Base-by-base conservation (phyloP, 441 rosid genomes). In the Flueggea neowawraea region DNA sequence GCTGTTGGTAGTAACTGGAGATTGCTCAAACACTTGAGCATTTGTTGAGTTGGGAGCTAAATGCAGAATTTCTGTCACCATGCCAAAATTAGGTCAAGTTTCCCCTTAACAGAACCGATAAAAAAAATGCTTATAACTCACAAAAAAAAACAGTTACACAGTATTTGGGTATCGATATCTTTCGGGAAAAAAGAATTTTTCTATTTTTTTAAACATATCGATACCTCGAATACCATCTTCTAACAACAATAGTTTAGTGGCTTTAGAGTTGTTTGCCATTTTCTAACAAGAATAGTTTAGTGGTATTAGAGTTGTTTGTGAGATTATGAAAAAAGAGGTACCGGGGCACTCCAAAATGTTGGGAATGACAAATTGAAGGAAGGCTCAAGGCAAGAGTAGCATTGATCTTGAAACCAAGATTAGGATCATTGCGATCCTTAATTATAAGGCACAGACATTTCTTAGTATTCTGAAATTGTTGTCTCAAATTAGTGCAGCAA, bases 311-410 rank as follows among this genome's bases (percentile, higher is more conserved):
- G 12, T 43, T 22, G 2, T 2, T 22, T 22, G 28, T 2, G 28
- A n/a, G 45, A 43, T 6, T 43, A 43, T 43, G 45, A 43, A 43
- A 11, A 6, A 43, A 11, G 45, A 43, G 28, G 28, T 22, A 51
- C 76, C 83, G 52, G 68, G 69, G 65, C 81, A 76, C 3, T 76
- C 71, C 22, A 82, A 74, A 39, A 45, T 67, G 43, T 76, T 78
- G 69, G 47, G 71, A 75, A 32, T 72, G 80, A 64, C 78, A 67
- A 58, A 69, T 53, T 11, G 74, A 67, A 49, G 76, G 83, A 48
- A 82, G 81, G 61, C 68, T 58, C 74, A 76, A 64, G 3, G 84
- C 82, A 11, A 73, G 78, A 53, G 78, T 74, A 17, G 77, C 82
- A 62, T 79, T 81, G 57, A 82, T 63, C 64, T 71, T 74, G 66